These are phyloP conservation scores for Boechera divaricarpa DNA, from an alignment of 345 rosid genomes.

Conservation along the genomic window DNA sequence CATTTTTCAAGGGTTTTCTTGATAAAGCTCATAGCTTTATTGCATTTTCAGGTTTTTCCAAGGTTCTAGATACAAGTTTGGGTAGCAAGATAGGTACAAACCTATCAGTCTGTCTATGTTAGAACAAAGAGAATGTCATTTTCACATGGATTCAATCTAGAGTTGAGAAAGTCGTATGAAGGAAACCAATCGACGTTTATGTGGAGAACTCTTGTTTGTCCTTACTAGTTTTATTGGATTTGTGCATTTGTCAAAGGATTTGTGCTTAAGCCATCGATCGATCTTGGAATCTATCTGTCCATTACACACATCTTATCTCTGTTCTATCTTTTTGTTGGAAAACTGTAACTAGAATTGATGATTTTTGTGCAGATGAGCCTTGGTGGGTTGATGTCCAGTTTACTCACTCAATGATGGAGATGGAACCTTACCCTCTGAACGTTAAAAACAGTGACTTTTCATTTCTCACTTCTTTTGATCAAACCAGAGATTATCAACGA, in stretches of 20 bases:
- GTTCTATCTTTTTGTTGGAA: background rate
- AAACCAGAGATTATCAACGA: constrained; percentile 18
- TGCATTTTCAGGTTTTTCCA: too few species aligned
- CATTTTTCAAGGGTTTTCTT: too few species aligned
- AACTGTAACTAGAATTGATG: constrained; percentile 14
- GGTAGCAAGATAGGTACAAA: too few species aligned
- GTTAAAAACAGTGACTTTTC: constrained; percentile 18
- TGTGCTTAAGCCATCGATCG: background rate
- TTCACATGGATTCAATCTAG: background rate
- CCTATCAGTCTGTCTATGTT: background rate
- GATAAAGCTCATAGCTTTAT: too few species aligned
- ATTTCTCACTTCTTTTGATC: constrained; percentile 23
- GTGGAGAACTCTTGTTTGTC: background rate
- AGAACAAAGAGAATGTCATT: background rate
- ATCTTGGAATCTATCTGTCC: background rate
- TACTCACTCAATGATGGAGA: constrained; percentile 44
- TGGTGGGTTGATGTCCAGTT: constrained; percentile 27
- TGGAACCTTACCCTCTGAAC: background rate
- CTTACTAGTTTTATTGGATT: background rate
- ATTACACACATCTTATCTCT: background rate
- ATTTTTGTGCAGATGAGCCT: constrained; percentile 38
- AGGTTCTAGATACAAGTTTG: too few species aligned
- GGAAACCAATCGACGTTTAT: background rate
- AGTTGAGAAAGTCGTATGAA: background rate
- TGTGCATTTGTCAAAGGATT: constrained; percentile 15